phyloP scores from a whole-genome alignment of 2,329 filamentous ascomycete genomes.

The Tolypocladium amazonense region DNA sequence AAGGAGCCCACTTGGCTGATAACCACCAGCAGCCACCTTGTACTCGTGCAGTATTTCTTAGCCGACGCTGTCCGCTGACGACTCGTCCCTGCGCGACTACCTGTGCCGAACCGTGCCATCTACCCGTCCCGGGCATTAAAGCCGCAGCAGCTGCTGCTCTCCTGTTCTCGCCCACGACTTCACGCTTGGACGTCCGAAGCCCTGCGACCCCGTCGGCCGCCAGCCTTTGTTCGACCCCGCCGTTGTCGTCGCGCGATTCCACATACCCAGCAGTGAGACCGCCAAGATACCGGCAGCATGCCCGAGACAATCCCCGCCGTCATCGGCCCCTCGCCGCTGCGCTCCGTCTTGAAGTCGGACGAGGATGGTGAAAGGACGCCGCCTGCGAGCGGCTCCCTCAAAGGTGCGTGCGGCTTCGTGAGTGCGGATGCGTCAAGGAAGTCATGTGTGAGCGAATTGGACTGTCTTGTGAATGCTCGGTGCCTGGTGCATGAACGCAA shows the following conservation, averaged over 20 bases:
- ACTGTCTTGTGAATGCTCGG: conserved; percentile 1
- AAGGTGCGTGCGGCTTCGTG: conserved; percentile 23
- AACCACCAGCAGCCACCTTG: neutral
- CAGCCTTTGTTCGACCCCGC: neutral
- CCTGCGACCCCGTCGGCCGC: neutral
- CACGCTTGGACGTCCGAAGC: neutral
- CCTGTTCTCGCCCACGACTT: neutral
- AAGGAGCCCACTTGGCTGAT: neutral
- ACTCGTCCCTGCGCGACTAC: neutral
- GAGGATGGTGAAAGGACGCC: conserved; percentile 26
- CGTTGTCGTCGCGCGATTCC: neutral
- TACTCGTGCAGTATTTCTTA: too few species aligned
- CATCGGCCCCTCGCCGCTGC: conserved; percentile 19
- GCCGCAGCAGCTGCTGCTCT: neutral
- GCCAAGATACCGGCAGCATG: conserved; percentile 7
- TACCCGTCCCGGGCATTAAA: neutral
- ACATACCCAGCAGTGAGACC: neutral
- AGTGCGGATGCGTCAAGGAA: neutral
- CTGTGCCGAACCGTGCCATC: neutral
- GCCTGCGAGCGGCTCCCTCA: conserved; percentile 25
- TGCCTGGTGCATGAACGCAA: neutral
- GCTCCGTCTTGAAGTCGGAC: conserved; percentile 33
- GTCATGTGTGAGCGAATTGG: neutral
- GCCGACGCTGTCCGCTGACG: neutral
- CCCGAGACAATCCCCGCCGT: conserved; percentile 12